Conservation (phyloP, 2,329 filamentous ascomycete species). For the Berkeleyomyces basicola region DNA sequence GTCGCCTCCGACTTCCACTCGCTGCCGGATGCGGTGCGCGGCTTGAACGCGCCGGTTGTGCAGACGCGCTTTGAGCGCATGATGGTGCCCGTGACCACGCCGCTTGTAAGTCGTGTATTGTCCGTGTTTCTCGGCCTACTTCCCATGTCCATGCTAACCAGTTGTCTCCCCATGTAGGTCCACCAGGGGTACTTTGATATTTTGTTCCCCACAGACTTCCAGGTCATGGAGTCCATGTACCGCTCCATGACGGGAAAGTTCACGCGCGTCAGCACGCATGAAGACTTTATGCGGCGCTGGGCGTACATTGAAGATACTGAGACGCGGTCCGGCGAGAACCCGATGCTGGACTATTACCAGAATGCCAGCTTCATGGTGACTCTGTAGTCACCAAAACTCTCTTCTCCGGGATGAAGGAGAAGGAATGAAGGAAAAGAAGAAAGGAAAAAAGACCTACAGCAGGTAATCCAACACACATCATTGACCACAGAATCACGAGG, state of each 20-base stretch:
- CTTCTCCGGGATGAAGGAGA: too few relatives aligned
- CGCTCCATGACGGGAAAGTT: constrained; percentile 83
- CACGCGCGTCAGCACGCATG: constrained; percentile 69
- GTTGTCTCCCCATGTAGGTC: constrained; percentile 36
- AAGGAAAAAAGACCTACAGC: neutral
- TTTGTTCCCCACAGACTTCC: constrained; percentile 92
- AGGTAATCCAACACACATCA: neutral
- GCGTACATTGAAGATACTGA: constrained; percentile 79
- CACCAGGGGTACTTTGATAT: constrained; percentile 99
- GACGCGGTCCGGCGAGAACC: constrained; percentile 84
- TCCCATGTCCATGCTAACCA: neutral
- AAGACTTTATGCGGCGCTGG: constrained; percentile 82
- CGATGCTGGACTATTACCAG: constrained; percentile 79
- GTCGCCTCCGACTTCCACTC: constrained; percentile 81
- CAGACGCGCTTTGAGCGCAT: constrained; percentile 80
- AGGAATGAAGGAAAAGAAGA: neutral
- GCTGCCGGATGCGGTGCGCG: constrained; percentile 66
- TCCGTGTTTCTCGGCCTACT: neutral
- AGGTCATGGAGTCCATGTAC: constrained; percentile 80
- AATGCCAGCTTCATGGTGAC: constrained; percentile 90
- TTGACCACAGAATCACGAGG: neutral
- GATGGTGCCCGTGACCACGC: constrained; percentile 79
- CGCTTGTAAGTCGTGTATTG: constrained; percentile 46
- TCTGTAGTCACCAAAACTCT: constrained; percentile 31
- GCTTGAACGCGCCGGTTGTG: constrained; percentile 85